Percentiles rank a stretch among this genome's conserved stretches.
phyloP scores from a whole-genome alignment of 371 early-diverging fungal genomes.

The Blastocladiella emersonii region DNA sequence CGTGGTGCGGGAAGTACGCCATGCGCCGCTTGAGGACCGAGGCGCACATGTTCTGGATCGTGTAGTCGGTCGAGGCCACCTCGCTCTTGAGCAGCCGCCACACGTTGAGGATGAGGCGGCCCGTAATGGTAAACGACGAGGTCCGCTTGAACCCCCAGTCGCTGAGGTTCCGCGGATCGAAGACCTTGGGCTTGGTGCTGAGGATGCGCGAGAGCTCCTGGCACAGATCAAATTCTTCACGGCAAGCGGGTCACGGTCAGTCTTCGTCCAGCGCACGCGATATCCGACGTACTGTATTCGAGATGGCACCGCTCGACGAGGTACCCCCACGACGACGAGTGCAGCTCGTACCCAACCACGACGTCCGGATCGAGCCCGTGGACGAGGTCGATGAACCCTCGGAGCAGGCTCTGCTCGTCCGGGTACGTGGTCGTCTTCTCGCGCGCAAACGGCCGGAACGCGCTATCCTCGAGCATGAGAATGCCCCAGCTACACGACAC shows the following conservation, averaged over 20 bases:
- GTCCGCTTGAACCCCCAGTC: conserved; percentile 49
- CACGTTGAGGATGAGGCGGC: conserved; percentile 71
- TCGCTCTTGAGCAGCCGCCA: conserved; percentile 71
- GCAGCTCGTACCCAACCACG: conserved; percentile 70
- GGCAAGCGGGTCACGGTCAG: not conserved
- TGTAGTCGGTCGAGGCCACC: conserved; percentile 54
- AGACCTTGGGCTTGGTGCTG: not conserved
- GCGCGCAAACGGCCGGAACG: conserved; percentile 3
- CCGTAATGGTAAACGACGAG: conserved; percentile 42
- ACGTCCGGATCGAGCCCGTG: conserved; percentile 67
- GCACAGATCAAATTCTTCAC: conserved; percentile 29
- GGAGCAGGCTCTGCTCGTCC: conserved; percentile 38
- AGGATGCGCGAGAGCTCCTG: conserved; percentile 30
- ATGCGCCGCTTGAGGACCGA: conserved; percentile 42
- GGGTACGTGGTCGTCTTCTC: conserved; percentile 15
- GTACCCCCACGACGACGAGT: conserved; percentile 76
- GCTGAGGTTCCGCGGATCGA: conserved; percentile 14
- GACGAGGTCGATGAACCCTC: conserved; percentile 29
- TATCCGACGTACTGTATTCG: not conserved
- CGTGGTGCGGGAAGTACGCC: conserved; percentile 43
- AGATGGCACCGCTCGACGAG: conserved; percentile 41
- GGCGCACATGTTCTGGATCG: conserved; percentile 54
- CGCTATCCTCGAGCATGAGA: not conserved
- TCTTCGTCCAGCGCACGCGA: no score
- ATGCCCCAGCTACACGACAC: not conserved